phyloP scores from a whole-genome alignment of 2,329 filamentous ascomycete species.

The Dryadomyces sulphureus region DNA sequence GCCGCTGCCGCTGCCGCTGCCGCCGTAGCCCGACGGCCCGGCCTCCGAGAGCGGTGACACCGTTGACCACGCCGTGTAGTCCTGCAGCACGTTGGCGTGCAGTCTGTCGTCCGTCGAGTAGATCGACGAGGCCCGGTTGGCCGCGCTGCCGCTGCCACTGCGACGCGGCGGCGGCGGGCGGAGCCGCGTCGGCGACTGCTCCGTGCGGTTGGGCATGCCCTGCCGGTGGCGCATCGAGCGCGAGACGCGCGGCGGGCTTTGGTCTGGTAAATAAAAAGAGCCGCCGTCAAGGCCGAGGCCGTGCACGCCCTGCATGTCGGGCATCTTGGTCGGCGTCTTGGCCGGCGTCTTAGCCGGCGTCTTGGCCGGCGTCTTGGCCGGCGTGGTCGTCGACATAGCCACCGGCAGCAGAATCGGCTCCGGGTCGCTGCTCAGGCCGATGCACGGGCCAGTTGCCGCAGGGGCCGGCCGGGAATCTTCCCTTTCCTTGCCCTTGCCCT shows the following conservation, averaged over 20 bases:
- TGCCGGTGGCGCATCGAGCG: not conserved
- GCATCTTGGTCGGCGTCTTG: not conserved
- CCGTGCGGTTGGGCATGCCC: not conserved
- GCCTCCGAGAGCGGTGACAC: slow-evolving; percentile 6
- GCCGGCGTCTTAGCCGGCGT: not conserved
- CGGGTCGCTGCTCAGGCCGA: not conserved
- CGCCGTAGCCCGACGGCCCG: not conserved
- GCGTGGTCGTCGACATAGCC: not conserved
- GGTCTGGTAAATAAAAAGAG: not conserved
- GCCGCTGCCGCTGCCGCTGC: not conserved
- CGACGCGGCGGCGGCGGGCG: not conserved
- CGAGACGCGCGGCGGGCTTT: not conserved
- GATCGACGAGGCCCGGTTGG: slow-evolving; percentile 15
- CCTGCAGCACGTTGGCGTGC: slow-evolving; percentile 10
- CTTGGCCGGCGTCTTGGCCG: not conserved
- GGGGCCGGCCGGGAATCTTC: too few relatives aligned
- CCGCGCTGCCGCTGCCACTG: not conserved
- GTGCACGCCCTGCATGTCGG: too few relatives aligned
- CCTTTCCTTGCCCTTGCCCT: too few relatives aligned
- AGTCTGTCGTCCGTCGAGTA: slow-evolving; percentile 17
- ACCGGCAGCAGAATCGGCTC: not conserved
- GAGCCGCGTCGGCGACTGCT: not conserved
- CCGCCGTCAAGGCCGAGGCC: not conserved
- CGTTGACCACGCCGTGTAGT: slow-evolving; percentile 9
- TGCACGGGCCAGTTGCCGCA: not conserved